Evolutionary conservation across 1,284 basidiomycete genomes (phyloP).

Genomic region (Puccinia hordei): DNA sequence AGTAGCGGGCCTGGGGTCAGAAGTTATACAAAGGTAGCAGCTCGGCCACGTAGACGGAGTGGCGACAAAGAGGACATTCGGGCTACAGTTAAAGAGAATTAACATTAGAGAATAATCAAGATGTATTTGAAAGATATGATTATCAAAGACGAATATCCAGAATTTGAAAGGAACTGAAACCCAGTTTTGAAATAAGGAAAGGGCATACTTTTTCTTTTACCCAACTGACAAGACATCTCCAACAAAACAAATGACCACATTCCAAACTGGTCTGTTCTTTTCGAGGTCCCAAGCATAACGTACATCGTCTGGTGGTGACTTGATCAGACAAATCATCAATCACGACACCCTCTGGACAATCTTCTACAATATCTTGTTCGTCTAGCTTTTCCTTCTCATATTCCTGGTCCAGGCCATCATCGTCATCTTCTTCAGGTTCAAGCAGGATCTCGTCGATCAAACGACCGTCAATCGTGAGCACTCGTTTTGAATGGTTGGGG

Average conservation of each 20-base stretch:
- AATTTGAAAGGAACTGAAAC: neutral
- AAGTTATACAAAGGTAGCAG: slow-evolving; percentile 50
- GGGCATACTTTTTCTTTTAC: slow-evolving; percentile 43
- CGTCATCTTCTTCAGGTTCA: slow-evolving; percentile 20
- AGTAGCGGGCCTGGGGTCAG: neutral
- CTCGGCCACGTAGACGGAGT: slow-evolving; percentile 25
- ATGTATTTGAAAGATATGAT: neutral
- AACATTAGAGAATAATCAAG: neutral
- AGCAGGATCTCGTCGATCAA: slow-evolving; percentile 40
- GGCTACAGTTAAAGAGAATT: slow-evolving; percentile 14
- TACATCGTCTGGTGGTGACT: slow-evolving; percentile 19
- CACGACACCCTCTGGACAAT: slow-evolving; percentile 30
- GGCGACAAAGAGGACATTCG: slow-evolving; percentile 50
- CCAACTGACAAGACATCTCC: slow-evolving; percentile 48
- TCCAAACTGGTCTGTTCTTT: slow-evolving; percentile 44
- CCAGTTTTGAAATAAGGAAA: neutral
- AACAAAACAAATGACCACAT: slow-evolving; percentile 50
- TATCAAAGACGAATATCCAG: neutral
- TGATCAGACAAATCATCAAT: slow-evolving; percentile 10
- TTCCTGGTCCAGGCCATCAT: neutral
- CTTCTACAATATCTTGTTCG: neutral
- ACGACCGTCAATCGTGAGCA: slow-evolving; percentile 34
- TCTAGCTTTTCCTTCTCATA: neutral
- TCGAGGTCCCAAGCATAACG: slow-evolving; percentile 39
- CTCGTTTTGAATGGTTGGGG: neutral